A percentile compares a stretch with the other conserved stretches of the same genome.
phyloP scores from a whole-genome alignment of 163 green algal species.

The Scenedesmus sp. region DNA sequence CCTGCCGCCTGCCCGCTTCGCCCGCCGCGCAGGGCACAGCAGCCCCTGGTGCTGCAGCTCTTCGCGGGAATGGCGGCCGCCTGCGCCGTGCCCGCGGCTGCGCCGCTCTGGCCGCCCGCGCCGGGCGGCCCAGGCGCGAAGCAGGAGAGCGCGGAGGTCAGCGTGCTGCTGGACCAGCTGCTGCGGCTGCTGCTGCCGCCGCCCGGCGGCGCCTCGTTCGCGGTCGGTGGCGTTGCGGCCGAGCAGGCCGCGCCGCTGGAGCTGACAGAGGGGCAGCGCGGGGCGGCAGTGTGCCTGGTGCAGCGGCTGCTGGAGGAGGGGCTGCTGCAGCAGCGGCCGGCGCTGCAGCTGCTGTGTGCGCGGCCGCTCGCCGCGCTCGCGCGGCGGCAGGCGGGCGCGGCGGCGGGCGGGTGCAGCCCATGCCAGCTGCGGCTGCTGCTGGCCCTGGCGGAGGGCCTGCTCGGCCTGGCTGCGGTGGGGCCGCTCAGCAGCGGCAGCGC shows the following conservation, averaged over 20 bases:
- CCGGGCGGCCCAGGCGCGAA: neutral
- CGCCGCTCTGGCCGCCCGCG: neutral
- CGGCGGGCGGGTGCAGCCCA: neutral
- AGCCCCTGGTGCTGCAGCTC: slow-evolving; percentile 30
- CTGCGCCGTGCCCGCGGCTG: neutral
- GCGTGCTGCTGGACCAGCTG: slow-evolving; percentile 7
- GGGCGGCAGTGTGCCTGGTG: slow-evolving; percentile 18
- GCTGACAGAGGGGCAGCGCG: slow-evolving; percentile 1
- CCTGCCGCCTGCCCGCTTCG: neutral
- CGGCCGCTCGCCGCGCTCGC: neutral
- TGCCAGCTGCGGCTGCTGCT: slow-evolving; percentile 12
- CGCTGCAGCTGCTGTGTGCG: neutral
- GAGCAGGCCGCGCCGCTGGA: slow-evolving; percentile 20
- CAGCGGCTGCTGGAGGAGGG: slow-evolving; percentile 26
- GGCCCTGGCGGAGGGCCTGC: neutral
- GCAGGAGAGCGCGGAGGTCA: neutral
- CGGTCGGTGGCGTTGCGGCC: neutral
- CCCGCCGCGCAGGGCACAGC: slow-evolving; percentile 23
- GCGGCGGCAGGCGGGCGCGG: neutral
- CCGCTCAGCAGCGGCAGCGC: slow-evolving; percentile 4
- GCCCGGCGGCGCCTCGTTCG: neutral
- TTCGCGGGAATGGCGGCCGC: slow-evolving; percentile 12
- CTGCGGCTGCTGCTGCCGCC: slow-evolving; percentile 30
- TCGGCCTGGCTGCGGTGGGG: neutral
- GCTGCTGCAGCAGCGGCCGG: neutral